A percentile compares a stretch with the other conserved stretches of the same genome.
These are phyloP conservation scores for Lactuca saligna DNA, from an alignment of 129 eudicot genomes.

Conservation along the genomic window DNA sequence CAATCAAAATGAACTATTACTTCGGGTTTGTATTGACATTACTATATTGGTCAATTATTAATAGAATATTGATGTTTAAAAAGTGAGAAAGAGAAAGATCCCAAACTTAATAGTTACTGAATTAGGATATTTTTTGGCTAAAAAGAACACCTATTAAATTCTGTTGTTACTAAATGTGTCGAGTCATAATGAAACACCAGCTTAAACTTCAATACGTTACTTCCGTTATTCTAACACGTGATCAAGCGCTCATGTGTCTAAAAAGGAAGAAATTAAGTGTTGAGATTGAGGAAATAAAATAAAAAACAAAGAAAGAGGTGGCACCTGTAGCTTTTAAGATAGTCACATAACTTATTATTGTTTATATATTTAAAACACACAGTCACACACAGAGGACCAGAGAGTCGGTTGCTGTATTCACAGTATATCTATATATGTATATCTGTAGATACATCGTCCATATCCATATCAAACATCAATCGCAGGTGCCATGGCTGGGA, in stretches of 20 bases:
- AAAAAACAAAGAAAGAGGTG: conserved; percentile 2
- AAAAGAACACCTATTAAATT: too few species aligned
- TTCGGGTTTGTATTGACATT: too few species aligned
- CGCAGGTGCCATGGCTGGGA: conserved; percentile 19
- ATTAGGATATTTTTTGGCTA: too few species aligned
- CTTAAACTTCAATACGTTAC: neutral
- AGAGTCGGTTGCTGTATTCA: conserved; percentile 4
- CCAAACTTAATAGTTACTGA: too few species aligned
- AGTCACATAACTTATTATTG: neutral
- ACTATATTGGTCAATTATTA: too few species aligned
- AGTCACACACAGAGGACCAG: neutral
- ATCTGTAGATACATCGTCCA: neutral
- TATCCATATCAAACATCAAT: neutral
- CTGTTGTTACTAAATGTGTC: too few species aligned
- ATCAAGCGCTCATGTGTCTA: neutral
- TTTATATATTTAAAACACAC: neutral
- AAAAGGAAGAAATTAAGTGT: neutral
- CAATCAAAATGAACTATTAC: too few species aligned
- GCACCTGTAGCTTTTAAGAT: neutral
- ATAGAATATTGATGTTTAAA: too few species aligned
- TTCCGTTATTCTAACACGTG: neutral
- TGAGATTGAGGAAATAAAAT: conserved; percentile 6
- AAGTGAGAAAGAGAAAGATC: too few species aligned
- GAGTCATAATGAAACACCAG: too few species aligned
- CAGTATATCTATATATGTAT: neutral